Percentiles rank a stretch among this genome's conserved stretches.
These are phyloP conservation scores for Apiospora phragmitis DNA, from an alignment of 2,329 filamentous ascomycete genomes.

Conservation along the genomic window DNA sequence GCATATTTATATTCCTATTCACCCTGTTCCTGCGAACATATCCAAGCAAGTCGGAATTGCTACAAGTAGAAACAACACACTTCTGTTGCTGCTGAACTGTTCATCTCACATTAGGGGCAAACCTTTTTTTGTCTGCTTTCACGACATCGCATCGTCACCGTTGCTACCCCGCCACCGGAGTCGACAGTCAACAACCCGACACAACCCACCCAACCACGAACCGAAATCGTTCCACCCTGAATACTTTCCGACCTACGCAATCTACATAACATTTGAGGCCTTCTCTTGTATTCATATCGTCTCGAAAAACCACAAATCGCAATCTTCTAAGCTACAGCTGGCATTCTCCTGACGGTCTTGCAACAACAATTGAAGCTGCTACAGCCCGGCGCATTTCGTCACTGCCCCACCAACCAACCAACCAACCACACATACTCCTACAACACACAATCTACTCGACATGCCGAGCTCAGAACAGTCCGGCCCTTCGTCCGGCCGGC, in stretches of 20 bases:
- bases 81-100: neutral
- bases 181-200: neutral
- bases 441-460: neutral
- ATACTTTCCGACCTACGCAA: neutral
- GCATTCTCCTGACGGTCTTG: neutral
- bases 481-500: constrained; percentile 41
- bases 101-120: neutral
- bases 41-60: neutral
- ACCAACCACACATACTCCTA: neutral
- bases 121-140: neutral
- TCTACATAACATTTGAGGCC: neutral
- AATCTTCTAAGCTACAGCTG: neutral
- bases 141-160: neutral
- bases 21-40: neutral
- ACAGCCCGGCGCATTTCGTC: constrained; percentile 4
- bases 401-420: neutral
- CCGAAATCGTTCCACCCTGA: neutral
- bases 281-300: neutral
- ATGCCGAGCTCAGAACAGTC: neutral
- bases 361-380: neutral
- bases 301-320: neutral
- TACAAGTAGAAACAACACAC: neutral
- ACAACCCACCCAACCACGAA: neutral
- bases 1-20: neutral
- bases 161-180: neutral